A percentile compares a stretch with the other conserved stretches of the same genome.
Conservation (phyloP, 345 rosid genomes). For the Populus tremula region DNA sequence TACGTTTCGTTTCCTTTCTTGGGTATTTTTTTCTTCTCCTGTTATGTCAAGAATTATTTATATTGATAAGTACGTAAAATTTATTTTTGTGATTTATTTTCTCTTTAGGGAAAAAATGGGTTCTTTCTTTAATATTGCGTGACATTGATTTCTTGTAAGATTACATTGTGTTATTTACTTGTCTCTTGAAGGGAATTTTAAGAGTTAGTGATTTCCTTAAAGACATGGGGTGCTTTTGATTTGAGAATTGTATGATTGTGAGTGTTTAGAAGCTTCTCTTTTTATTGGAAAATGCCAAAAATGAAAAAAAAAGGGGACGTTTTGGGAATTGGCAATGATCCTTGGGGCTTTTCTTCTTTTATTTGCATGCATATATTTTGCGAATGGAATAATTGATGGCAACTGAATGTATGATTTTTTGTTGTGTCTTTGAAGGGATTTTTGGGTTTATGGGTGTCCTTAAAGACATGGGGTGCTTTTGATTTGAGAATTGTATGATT, state of each 20-base stretch:
- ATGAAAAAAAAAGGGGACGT: background rate
- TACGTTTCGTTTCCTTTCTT: constrained; percentile 14
- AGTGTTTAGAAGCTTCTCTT: background rate
- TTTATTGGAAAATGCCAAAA: background rate
- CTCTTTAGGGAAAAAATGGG: background rate
- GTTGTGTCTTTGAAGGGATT: no score
- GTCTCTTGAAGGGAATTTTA: background rate
- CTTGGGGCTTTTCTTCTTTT: background rate
- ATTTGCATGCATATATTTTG: no score
- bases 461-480: no score
- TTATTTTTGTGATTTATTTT: background rate
- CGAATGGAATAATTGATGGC: no score
- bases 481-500: no score
- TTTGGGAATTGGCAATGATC: background rate
- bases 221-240: no score
- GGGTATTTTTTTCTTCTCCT: background rate
- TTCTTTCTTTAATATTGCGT: background rate
- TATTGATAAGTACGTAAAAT: background rate
- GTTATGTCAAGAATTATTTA: background rate
- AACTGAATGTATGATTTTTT: background rate
- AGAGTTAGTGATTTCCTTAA: no score
- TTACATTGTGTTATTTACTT: background rate
- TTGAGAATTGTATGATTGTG: no score
- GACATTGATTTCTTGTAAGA: background rate
- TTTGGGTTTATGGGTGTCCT: no score